Evolutionary conservation across 2,329 filamentous ascomycete genomes (phyloP), one percentile per base, ranked within the genome.

Genomic region (Exophiala lecanii-corni): DNA sequence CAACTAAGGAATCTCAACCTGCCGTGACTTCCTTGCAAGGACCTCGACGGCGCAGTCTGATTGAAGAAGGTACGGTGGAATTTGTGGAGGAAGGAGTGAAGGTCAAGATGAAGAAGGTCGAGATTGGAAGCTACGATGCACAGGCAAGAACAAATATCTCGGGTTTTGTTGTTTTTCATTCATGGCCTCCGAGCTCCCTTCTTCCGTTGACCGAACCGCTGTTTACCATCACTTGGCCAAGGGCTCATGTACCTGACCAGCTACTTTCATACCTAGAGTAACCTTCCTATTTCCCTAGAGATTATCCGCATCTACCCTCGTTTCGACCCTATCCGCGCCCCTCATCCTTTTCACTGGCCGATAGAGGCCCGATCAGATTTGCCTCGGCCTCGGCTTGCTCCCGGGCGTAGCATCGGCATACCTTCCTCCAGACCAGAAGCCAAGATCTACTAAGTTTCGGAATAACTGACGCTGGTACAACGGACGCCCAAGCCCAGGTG

Each of bases 331-430:
- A 19, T 35, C 33, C 33, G 15, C 15, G 12, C 33, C 33, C 33
- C 33, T 35, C 33, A 35, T 35, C 17, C 33, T 10, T 20, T 17
- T 20, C 4, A n/a, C 9, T 35, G 12, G 33, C 33, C 33, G 33
- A 35, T 35, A 35, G 33, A 35, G 33, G 33, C 33, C 33, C 33
- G 33, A 35, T 19, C 33, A 19, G 12, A 7, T 26, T 18, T 35
- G 33, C 33, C 33, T 35, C 33, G 33, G 33, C 16, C 16, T 35
- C 33, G 33, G 33, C 33, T 10, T 31, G 23, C 13, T 15, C 37
- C 25, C 18, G 17, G 35, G 12, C 19, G 3, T 21, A 13, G 20
- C 20, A 21, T 12, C 37, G 12, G 37, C 12, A 6, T 26, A 26
- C 23, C 23, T 26, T 26, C 23, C 23, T 26, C 23, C 23, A 12